phyloP scores from a whole-genome alignment of 192 early-diverging fungal genomes.

The Coemansia sp. region DNA sequence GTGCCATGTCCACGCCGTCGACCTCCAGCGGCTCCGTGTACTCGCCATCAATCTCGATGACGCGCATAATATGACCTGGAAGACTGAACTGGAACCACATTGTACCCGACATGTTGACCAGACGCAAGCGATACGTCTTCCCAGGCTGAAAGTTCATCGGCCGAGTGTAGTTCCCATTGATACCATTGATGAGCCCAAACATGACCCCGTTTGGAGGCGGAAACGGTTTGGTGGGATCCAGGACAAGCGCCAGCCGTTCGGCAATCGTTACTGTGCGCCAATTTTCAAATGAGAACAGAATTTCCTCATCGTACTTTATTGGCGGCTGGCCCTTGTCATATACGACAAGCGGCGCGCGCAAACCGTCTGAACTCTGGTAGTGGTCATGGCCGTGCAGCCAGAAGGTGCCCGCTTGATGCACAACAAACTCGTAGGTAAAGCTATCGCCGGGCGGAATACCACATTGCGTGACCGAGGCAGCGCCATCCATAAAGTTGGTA shows the following conservation, averaged over 20 bases:
- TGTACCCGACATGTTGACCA: conserved; percentile 73
- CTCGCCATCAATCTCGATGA: conserved; percentile 79
- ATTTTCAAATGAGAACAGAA: conserved; percentile 64
- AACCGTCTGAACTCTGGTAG: conserved; percentile 77
- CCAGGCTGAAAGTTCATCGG: conserved; percentile 65
- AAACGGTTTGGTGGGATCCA: conserved; percentile 50
- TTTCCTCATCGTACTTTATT: conserved; percentile 66
- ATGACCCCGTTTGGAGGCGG: conserved; percentile 64
- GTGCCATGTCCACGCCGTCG: conserved; percentile 58
- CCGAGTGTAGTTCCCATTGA: conserved; percentile 52
- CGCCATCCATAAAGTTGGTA: conserved; percentile 67
- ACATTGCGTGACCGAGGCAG: conserved; percentile 68
- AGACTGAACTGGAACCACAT: conserved; percentile 69
- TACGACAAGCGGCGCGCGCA: conserved; percentile 70
- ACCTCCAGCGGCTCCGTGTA: conserved; percentile 60
- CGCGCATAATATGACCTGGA: conserved; percentile 69
- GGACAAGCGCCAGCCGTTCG: conserved; percentile 49
- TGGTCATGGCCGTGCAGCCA: conserved; percentile 77
- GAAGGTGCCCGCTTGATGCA: conserved; percentile 75
- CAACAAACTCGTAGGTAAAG: conserved; percentile 67
- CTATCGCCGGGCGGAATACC: conserved; percentile 64
- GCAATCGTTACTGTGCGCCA: conserved; percentile 65
- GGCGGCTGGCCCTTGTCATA: conserved; percentile 51
- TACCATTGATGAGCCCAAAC: conserved; percentile 24
- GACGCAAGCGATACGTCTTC: conserved; percentile 75